Evolutionary conservation across 2,329 filamentous ascomycete genomes (phyloP).

Genomic region (Colletotrichum higginsianum): DNA sequence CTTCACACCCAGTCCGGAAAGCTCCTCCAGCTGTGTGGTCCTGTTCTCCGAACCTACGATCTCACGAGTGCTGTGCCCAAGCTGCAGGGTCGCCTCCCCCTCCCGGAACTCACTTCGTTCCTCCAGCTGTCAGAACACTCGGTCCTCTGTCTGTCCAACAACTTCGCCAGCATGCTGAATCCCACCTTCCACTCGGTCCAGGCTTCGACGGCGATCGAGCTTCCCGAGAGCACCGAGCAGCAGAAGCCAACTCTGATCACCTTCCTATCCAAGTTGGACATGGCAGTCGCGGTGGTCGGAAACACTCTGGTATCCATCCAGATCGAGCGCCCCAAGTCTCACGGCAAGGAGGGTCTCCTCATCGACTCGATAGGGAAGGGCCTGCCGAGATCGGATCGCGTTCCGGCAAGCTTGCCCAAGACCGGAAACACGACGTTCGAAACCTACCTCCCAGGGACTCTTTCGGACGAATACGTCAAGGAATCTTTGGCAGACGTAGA

Average conservation of each 20-base stretch:
- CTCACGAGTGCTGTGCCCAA: slow-evolving; percentile 74
- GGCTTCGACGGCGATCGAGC: slow-evolving; percentile 61
- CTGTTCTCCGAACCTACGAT: slow-evolving; percentile 73
- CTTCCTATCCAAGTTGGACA: slow-evolving; percentile 76
- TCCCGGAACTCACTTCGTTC: slow-evolving; percentile 72
- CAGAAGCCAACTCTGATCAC: slow-evolving; percentile 63
- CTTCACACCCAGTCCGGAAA: slow-evolving; percentile 76
- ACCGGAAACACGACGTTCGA: slow-evolving; percentile 34
- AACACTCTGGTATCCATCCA: slow-evolving; percentile 78
- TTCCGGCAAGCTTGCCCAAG: slow-evolving; percentile 35
- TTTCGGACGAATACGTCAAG: slow-evolving; percentile 65
- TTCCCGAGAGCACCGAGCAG: slow-evolving; percentile 54
- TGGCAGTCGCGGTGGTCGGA: slow-evolving; percentile 76
- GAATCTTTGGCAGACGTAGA: slow-evolving; percentile 61
- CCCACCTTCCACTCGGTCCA: slow-evolving; percentile 77
- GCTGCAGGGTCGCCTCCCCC: slow-evolving; percentile 67
- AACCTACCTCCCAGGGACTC: slow-evolving; percentile 63
- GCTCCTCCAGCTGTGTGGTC: slow-evolving; percentile 71
- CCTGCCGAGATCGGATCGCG: slow-evolving; percentile 42
- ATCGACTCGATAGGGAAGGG: slow-evolving; percentile 83
- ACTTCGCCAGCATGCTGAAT: slow-evolving; percentile 76
- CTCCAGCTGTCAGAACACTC: slow-evolving; percentile 77
- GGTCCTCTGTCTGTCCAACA: slow-evolving; percentile 72
- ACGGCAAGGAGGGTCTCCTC: slow-evolving; percentile 74
- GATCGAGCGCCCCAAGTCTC: slow-evolving; percentile 72